phyloP scores from a whole-genome alignment of 805 yeast species.

The Scheffersomyces amazonensis region DNA sequence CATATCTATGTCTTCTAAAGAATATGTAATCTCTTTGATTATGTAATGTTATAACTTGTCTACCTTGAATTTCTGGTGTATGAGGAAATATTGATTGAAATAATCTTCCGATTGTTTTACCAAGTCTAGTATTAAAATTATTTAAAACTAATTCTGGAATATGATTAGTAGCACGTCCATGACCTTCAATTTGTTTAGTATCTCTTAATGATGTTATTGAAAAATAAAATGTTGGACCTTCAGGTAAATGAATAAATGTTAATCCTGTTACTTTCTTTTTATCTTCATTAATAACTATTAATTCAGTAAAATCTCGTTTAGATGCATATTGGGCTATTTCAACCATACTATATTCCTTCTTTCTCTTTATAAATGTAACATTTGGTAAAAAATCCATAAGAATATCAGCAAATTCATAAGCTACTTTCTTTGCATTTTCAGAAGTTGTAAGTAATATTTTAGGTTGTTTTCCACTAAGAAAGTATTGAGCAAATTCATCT shows the following conservation, averaged over 20 bases:
- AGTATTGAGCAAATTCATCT: slow-evolving; percentile 62
- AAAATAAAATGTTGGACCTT: slow-evolving; percentile 93
- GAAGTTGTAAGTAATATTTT: slow-evolving; percentile 89
- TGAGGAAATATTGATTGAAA: slow-evolving; percentile 93
- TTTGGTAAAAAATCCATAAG: slow-evolving; percentile 83
- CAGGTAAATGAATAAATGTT: slow-evolving; percentile 90
- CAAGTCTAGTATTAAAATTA: slow-evolving; percentile 88
- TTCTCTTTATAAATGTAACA: slow-evolving; percentile 82
- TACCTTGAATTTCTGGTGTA: slow-evolving; percentile 88
- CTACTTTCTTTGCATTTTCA: slow-evolving; percentile 78
- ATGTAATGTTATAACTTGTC: slow-evolving; percentile 94
- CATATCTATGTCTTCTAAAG: slow-evolving; percentile 91
- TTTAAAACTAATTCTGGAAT: slow-evolving; percentile 89
- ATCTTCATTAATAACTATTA: slow-evolving; percentile 89
- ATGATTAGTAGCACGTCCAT: slow-evolving; percentile 88
- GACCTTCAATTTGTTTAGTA: slow-evolving; percentile 76
- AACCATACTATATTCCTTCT: slow-evolving; percentile 79
- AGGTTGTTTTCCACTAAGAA: slow-evolving; percentile 58
- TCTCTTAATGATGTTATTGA: slow-evolving; percentile 74
- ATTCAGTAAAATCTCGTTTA: slow-evolving; percentile 82
- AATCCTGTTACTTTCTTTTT: slow-evolving; percentile 89
- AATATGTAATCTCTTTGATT: slow-evolving; percentile 95
- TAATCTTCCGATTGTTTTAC: slow-evolving; percentile 87
- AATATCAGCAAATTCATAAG: slow-evolving; percentile 86
- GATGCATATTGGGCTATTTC: slow-evolving; percentile 83